Evolutionary conservation across 2,329 filamentous ascomycete genomes (phyloP).

Genomic region (Aspergillus ustus): DNA sequence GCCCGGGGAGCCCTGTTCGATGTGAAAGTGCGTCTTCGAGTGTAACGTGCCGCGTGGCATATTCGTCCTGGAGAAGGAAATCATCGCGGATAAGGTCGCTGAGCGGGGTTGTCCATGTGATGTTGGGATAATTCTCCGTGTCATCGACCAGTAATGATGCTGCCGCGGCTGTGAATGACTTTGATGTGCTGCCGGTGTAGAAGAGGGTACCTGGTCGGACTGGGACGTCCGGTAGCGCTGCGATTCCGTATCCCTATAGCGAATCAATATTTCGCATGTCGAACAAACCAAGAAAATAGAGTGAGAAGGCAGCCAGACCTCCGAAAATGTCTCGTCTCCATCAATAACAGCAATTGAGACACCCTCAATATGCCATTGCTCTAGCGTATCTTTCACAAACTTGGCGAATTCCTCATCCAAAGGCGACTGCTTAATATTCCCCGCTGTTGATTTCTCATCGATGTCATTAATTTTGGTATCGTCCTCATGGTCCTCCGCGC

Average conservation of each 20-base stretch:
- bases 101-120: slow-evolving; percentile 44
- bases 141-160: slow-evolving; percentile 29
- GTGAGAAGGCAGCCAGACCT: neutral
- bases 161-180: slow-evolving; percentile 33
- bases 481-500: neutral
- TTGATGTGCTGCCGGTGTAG: slow-evolving; percentile 33
- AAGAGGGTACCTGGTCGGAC: slow-evolving; percentile 33
- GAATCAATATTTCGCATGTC: neutral
- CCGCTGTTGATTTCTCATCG: neutral
- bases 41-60: slow-evolving; percentile 34
- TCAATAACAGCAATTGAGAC: slow-evolving; percentile 20
- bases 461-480: neutral
- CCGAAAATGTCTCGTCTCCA: slow-evolving; percentile 1
- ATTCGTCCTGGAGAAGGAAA: slow-evolving; percentile 35
- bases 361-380: slow-evolving; percentile 8
- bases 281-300: neutral
- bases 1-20: slow-evolving; percentile 34
- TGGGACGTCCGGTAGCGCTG: slow-evolving; percentile 28
- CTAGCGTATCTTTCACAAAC: neutral
- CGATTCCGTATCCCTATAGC: slow-evolving; percentile 34
- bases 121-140: slow-evolving; percentile 15
- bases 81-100: slow-evolving; percentile 40
- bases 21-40: slow-evolving; percentile 42
- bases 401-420: neutral
- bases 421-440: neutral